phyloP scores from a whole-genome alignment of 1,139 yeast genomes.

The Lodderomyces pseudojiufengensis region DNA sequence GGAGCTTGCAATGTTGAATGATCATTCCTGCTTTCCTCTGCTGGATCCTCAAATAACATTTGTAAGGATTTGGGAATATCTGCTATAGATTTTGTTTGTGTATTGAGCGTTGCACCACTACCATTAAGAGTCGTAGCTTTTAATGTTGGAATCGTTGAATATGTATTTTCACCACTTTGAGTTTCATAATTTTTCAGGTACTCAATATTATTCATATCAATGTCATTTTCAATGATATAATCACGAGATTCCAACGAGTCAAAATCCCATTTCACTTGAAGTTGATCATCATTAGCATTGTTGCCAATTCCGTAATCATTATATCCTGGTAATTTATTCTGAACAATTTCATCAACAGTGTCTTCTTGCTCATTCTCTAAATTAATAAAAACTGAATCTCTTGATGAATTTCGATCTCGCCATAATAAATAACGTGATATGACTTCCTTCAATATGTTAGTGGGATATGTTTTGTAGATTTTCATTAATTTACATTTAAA shows the following conservation, averaged over 20 bases:
- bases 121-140: constrained; percentile 17
- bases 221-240: constrained; percentile 65
- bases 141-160: constrained; percentile 30
- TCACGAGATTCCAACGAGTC: constrained; percentile 73
- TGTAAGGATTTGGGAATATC: constrained; percentile 72
- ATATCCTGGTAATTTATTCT: constrained; percentile 15
- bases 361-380: constrained; percentile 28
- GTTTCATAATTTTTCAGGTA: constrained; percentile 26
- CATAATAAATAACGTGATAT: constrained; percentile 78
- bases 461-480: constrained; percentile 56
- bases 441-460: constrained; percentile 63
- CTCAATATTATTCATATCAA: constrained; percentile 47
- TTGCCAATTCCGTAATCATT: constrained; percentile 11
- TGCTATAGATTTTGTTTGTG: constrained; percentile 2
- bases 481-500: constrained; percentile 70
- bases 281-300: constrained; percentile 24
- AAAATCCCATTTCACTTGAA: constrained; percentile 86
- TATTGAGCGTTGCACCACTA: constrained; percentile 7
- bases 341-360: constrained; percentile 13
- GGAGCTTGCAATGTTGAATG: constrained; percentile 6
- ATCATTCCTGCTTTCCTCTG: constrained; percentile 16
- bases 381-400: constrained; percentile 45
- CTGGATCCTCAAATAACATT: constrained; percentile 58
- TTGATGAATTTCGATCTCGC: constrained; percentile 59
- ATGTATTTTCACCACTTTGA: constrained; percentile 18